Conservation (phyloP, 257 asterid genomes). For the Lithospermum erythrorhizon region DNA sequence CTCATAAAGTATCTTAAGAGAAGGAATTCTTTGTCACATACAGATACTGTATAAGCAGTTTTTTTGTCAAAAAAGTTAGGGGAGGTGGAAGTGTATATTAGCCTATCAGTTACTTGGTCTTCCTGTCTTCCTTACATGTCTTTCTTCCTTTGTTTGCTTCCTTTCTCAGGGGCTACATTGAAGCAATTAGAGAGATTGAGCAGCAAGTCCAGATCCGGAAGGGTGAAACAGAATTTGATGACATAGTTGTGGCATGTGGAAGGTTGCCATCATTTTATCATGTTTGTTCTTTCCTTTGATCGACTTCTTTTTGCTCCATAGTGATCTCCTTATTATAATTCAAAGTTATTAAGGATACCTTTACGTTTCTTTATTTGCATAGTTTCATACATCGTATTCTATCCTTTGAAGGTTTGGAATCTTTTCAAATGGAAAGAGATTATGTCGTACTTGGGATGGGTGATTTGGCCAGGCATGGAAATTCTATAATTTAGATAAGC, state of each 20-base stretch:
- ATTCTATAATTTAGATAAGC: neutral
- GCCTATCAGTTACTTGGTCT: neutral
- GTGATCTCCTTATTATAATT: neutral
- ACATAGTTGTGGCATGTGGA: conserved; percentile 90
- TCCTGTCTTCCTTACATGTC: neutral
- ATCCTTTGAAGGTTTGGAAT: neutral
- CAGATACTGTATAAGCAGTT: too few species aligned
- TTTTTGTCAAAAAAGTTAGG: too few species aligned
- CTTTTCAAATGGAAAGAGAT: neutral
- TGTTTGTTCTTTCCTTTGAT: neutral
- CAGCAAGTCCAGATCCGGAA: conserved; percentile 39
- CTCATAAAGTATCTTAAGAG: too few species aligned
- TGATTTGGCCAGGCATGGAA: neutral
- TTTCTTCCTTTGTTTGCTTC: neutral
- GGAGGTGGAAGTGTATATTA: neutral
- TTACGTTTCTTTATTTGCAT: neutral
- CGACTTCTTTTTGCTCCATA: too few species aligned
- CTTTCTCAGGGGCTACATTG: conserved; percentile 72
- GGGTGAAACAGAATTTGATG: conserved; percentile 39
- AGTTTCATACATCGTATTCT: too few species aligned
- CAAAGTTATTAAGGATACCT: neutral
- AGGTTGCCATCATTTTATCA: conserved; percentile 34
- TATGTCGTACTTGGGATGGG: neutral
- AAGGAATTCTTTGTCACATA: too few species aligned
- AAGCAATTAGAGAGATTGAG: conserved; percentile 81